phyloP scores from a whole-genome alignment of 352 stramenopile species.

The Pythium sp. region DNA sequence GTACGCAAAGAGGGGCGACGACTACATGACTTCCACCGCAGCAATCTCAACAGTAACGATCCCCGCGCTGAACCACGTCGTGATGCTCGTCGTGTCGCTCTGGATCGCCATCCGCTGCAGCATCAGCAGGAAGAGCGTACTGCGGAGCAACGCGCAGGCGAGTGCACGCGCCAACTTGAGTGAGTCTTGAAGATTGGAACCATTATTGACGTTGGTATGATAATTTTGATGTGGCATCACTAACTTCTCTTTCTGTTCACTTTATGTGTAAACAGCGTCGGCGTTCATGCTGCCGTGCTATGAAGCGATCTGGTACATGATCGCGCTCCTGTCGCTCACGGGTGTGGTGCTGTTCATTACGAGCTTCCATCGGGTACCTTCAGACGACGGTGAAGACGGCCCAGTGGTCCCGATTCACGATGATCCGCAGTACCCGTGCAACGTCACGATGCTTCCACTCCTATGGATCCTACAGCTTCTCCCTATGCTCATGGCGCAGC shows the following conservation, averaged over 20 bases:
- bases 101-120: slow-evolving; percentile 76
- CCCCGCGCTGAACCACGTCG: slow-evolving; percentile 59
- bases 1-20: slow-evolving; percentile 19
- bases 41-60: slow-evolving; percentile 52
- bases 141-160: slow-evolving; percentile 44
- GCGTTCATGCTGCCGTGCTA: slow-evolving; percentile 89
- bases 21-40: slow-evolving; percentile 34
- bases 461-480: slow-evolving; percentile 77
- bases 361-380: slow-evolving; percentile 40
- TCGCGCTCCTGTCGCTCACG: slow-evolving; percentile 47
- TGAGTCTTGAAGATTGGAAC: slow-evolving; percentile 13
- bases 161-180: slow-evolving; percentile 74
- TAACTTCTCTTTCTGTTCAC: slow-evolving; percentile 3
- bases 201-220: not conserved
- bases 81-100: slow-evolving; percentile 64
- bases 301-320: slow-evolving; percentile 83
- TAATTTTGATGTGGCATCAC: not conserved
- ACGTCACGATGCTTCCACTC: slow-evolving; percentile 48
- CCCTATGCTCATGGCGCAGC: slow-evolving; percentile 85
- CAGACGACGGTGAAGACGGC: slow-evolving; percentile 15
- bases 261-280: slow-evolving; percentile 37
- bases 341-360: slow-evolving; percentile 50
- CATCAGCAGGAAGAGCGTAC: slow-evolving; percentile 64
- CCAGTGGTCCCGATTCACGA: slow-evolving; percentile 22
- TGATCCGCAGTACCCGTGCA: slow-evolving; percentile 48